Evolutionary conservation across 441 rosid species (phyloP).

Genomic region (Gossypium laxum): DNA sequence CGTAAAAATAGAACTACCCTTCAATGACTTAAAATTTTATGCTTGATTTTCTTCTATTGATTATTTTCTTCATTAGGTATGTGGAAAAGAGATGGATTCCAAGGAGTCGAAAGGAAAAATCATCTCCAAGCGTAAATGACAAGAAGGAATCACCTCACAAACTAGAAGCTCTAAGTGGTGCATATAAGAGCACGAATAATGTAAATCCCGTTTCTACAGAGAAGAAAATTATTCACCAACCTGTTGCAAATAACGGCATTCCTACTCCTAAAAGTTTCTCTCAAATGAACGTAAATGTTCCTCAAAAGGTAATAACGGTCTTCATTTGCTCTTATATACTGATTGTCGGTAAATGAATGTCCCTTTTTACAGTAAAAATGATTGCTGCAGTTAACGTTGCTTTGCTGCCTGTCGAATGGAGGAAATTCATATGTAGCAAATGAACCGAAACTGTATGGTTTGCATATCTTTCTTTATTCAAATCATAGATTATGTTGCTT

Average conservation of each 20-base stretch:
- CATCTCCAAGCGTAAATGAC: conserved; percentile 24
- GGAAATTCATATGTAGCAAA: background rate
- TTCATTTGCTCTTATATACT: background rate
- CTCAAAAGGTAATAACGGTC: conserved; percentile 28
- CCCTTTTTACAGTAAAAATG: background rate
- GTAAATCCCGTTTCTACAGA: conserved; percentile 19
- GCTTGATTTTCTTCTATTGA: conserved; percentile 8
- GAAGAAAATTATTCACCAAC: conserved; percentile 18
- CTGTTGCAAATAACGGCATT: conserved; percentile 11
- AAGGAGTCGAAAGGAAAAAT: conserved; percentile 26
- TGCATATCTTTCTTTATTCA: background rate
- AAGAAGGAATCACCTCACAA: conserved; percentile 23
- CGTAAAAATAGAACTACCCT: background rate
- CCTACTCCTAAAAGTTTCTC: conserved; percentile 18
- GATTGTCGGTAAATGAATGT: background rate
- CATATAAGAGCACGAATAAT: conserved; percentile 15
- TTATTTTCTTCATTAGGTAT: conserved; percentile 30
- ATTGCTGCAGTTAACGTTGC: background rate
- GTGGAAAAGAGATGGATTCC: conserved; percentile 53
- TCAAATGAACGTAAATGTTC: conserved; percentile 18
- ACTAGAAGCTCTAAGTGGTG: conserved; percentile 13
- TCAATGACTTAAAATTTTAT: conserved; percentile 17
- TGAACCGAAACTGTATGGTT: background rate
- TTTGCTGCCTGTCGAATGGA: background rate
- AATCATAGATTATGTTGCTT: background rate